Evolutionary conservation across 1,284 basidiomycete genomes (phyloP).

Genomic region (Pisolithus thermaeus): DNA sequence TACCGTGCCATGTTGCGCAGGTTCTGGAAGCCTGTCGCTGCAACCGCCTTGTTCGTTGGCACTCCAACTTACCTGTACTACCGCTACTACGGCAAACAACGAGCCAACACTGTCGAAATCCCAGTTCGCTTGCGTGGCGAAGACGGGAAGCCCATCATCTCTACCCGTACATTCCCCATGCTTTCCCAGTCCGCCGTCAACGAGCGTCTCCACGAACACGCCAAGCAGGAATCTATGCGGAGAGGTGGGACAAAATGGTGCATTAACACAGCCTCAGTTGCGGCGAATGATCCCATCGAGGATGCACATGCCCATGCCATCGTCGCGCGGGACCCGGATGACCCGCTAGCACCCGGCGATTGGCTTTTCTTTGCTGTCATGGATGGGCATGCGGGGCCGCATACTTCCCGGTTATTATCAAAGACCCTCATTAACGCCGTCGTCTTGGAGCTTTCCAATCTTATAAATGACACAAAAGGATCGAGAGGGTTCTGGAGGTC

Average conservation of each 20-base stretch:
- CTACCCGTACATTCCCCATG: conserved; percentile 48
- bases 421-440: conserved; percentile 86
- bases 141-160: conserved; percentile 55
- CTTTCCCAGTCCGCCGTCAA: conserved; percentile 55
- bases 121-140: conserved; percentile 46
- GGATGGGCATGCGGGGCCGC: conserved; percentile 83
- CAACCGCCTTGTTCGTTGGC: conserved; percentile 35
- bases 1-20: conserved; percentile 46
- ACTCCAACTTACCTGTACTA: conserved; percentile 42
- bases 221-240: conserved; percentile 40
- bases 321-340: conserved; percentile 54
- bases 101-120: conserved; percentile 48
- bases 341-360: conserved; percentile 57
- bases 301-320: conserved; percentile 77
- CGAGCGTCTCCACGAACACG: conserved; percentile 53
- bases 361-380: conserved; percentile 83
- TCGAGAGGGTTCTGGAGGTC: conserved; percentile 31
- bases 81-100: conserved; percentile 14
- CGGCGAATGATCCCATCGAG: conserved; percentile 88
- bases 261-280: conserved; percentile 72
- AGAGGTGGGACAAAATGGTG: conserved; percentile 58
- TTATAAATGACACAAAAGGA: conserved; percentile 36
- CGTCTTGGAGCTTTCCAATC: conserved; percentile 65
- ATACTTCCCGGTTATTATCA: conserved; percentile 84
- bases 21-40: conserved; percentile 54